Evolutionary conservation across 345 rosid genomes (phyloP).

Genomic region (Eutrema heterophyllum): DNA sequence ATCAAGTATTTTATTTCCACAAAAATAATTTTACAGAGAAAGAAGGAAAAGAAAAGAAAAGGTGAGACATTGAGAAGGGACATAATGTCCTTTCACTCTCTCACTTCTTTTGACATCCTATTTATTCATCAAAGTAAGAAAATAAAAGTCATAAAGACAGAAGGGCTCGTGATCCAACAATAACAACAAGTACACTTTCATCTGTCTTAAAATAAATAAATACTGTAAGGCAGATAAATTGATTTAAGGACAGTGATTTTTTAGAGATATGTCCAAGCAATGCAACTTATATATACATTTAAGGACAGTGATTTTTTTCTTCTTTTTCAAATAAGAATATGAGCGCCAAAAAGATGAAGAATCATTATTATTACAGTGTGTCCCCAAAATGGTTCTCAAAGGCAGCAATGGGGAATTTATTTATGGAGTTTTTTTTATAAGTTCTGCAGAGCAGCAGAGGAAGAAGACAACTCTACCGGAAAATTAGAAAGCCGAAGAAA

Average conservation of each 20-base stretch:
- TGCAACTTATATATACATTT: not conserved
- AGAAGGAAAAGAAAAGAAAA: not conserved
- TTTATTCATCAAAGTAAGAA: constrained; percentile 18
- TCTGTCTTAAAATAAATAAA: not conserved
- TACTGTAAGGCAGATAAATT: not conserved
- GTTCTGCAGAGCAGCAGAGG: not conserved
- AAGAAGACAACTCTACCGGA: constrained; percentile 2
- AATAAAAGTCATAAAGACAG: constrained; percentile 19
- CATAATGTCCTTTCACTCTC: constrained; percentile 28
- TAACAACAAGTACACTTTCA: constrained; percentile 27
- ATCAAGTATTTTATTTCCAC: not conserved
- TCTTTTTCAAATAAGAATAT: not conserved
- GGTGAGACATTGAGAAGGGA: constrained; percentile 18
- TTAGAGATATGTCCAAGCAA: not conserved
- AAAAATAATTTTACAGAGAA: not conserved
- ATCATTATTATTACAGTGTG: not conserved
- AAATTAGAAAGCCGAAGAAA: not conserved
- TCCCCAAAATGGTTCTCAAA: too few relatives aligned
- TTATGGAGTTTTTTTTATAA: not conserved
- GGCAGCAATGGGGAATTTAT: constrained; percentile 22
- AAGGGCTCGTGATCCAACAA: constrained; percentile 34
- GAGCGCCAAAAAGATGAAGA: not conserved
- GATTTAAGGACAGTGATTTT: too few relatives aligned
- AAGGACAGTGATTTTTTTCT: too few relatives aligned
- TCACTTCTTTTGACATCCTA: constrained; percentile 15